These are phyloP conservation scores for Debaryomyces hansenii DNA, from an alignment of 805 yeast genomes.

Conservation along the genomic window DNA sequence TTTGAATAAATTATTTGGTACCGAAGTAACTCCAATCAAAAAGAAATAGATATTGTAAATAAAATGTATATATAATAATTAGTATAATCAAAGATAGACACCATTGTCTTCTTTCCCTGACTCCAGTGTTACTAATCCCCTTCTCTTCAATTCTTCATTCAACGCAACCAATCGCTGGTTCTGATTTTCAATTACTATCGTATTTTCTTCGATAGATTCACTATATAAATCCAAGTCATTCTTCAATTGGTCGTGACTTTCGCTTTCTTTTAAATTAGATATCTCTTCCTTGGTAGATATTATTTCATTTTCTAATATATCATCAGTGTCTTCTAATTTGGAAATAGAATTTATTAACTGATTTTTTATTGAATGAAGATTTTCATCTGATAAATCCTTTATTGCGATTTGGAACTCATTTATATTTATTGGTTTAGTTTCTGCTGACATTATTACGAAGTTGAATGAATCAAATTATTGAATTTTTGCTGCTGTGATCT, in stretches of 20 bases:
- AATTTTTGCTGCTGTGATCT: neutral
- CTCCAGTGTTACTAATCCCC: conserved; percentile 27
- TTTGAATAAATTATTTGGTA: conserved; percentile 41
- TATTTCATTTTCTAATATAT: conserved; percentile 44
- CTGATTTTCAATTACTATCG: conserved; percentile 53
- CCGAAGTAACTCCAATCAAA: conserved; percentile 27
- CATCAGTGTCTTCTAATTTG: conserved; percentile 54
- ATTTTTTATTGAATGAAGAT: conserved; percentile 12
- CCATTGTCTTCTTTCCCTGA: conserved; percentile 10
- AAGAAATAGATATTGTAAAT: conserved; percentile 11
- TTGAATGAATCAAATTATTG: neutral
- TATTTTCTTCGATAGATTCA: conserved; percentile 60
- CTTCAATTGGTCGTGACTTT: conserved; percentile 27
- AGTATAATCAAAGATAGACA: conserved; percentile 16
- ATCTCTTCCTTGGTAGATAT: conserved; percentile 10
- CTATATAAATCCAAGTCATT: conserved; percentile 51
- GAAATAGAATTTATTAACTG: conserved; percentile 39
- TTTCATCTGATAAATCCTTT: conserved; percentile 50
- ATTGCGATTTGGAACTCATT: conserved; percentile 53
- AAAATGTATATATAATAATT: conserved; percentile 2
- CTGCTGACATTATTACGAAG: conserved; percentile 1
- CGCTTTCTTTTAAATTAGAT: conserved; percentile 12
- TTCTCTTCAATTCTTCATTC: conserved; percentile 45
- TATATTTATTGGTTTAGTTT: conserved; percentile 23
- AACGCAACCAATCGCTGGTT: conserved; percentile 44